Evolutionary conservation across 805 yeast genomes (phyloP).

Genomic region (Saturnispora quitensis): DNA sequence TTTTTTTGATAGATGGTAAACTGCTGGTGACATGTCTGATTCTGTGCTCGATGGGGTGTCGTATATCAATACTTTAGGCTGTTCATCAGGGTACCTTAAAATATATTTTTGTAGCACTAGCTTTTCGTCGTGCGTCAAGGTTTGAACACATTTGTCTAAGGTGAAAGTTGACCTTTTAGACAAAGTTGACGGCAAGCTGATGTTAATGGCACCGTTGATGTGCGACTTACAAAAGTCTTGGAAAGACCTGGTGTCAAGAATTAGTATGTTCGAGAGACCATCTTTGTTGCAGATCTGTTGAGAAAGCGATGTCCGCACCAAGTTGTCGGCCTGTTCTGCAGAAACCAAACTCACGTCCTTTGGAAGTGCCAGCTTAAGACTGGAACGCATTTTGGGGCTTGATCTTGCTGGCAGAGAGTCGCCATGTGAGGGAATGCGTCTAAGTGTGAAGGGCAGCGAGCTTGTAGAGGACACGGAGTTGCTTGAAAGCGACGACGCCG

Average conservation of each 20-base stretch:
- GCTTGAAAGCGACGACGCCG: neutral
- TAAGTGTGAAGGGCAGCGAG: neutral
- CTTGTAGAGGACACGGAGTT: neutral
- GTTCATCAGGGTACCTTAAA: constrained; percentile 19
- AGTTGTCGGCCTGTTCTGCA: constrained; percentile 13
- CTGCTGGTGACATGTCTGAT: constrained; percentile 27
- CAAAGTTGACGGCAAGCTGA: constrained; percentile 85
- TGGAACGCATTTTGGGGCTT: neutral
- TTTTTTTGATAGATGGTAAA: constrained; percentile 41
- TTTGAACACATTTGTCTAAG: constrained; percentile 50
- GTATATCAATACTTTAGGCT: constrained; percentile 42
- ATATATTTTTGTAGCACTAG: constrained; percentile 32
- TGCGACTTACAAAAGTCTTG: constrained; percentile 58
- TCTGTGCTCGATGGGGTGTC: constrained; percentile 34
- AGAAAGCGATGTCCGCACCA: constrained; percentile 10
- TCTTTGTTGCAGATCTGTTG: constrained; percentile 8
- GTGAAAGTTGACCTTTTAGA: constrained; percentile 68
- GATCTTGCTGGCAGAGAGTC: neutral
- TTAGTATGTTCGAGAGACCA: constrained; percentile 29
- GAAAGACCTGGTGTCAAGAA: constrained; percentile 75
- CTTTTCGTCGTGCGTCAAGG: constrained; percentile 47
- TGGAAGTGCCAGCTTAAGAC: neutral
- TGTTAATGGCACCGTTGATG: constrained; percentile 53
- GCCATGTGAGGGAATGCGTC: neutral
- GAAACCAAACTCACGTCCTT: neutral